Evolutionary conservation across 2,329 filamentous ascomycete genomes (phyloP).

Genomic region (Orbilia ellipsospora): DNA sequence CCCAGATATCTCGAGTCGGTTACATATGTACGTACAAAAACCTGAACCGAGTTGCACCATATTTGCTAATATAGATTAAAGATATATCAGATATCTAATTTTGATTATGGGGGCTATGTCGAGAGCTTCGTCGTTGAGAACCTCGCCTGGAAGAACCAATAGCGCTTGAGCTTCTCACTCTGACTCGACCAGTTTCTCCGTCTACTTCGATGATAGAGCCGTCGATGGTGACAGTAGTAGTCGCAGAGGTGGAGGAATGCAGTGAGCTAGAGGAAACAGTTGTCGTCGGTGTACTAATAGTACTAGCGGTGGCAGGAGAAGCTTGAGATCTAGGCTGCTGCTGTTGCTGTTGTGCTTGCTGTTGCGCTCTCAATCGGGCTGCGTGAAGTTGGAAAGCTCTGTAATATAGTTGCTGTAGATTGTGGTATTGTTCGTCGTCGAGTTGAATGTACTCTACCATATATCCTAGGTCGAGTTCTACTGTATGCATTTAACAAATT

Average conservation of each 20-base stretch:
- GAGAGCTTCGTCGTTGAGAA: slow-evolving; percentile 29
- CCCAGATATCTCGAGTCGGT: neutral
- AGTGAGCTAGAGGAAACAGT: slow-evolving; percentile 50
- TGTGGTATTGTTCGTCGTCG: slow-evolving; percentile 53
- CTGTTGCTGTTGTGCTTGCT: slow-evolving; percentile 32
- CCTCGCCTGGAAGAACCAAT: slow-evolving; percentile 34
- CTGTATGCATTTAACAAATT: slow-evolving; percentile 49
- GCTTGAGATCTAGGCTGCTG: slow-evolving; percentile 41
- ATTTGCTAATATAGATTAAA: slow-evolving; percentile 5
- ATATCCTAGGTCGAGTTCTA: slow-evolving; percentile 53
- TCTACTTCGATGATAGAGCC: slow-evolving; percentile 51
- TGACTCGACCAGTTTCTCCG: slow-evolving; percentile 47
- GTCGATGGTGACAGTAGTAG: slow-evolving; percentile 54
- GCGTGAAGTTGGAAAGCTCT: slow-evolving; percentile 49
- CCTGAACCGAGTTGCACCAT: slow-evolving; percentile 53
- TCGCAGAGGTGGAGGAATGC: slow-evolving; percentile 44
- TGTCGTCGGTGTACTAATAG: slow-evolving; percentile 46
- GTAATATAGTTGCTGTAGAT: slow-evolving; percentile 48
- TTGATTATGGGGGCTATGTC: neutral
- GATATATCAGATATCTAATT: slow-evolving; percentile 2
- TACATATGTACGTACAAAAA: slow-evolving; percentile 38
- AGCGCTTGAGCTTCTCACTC: slow-evolving; percentile 41
- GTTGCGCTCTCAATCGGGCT: slow-evolving; percentile 33
- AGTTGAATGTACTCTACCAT: slow-evolving; percentile 51
- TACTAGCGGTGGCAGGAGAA: slow-evolving; percentile 43